These are phyloP conservation scores for Kwoniella europaea DNA, from an alignment of 768 basidiomycete species.

Conservation along the genomic window DNA sequence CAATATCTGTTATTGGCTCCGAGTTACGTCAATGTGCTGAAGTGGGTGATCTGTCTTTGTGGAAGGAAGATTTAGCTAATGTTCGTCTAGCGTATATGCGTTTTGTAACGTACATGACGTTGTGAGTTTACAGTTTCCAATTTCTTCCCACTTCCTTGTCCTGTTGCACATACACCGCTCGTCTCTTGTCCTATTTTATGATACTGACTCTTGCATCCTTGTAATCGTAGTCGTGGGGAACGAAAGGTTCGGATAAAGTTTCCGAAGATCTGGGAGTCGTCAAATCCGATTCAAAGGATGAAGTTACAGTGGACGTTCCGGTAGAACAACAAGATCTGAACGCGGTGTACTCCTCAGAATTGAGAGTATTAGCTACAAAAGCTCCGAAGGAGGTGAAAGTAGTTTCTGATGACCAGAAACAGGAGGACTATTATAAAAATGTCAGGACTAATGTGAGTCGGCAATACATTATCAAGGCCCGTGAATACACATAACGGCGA, in stretches of 20 bases:
- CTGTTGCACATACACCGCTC: no score
- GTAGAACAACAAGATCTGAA: conserved; percentile 78
- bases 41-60: conserved; percentile 66
- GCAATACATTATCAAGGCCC: not conserved
- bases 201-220: no score
- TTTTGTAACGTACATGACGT: conserved; percentile 59
- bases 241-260: conserved; percentile 89
- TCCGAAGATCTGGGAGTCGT: conserved; percentile 84
- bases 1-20: conserved; percentile 74
- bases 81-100: conserved; percentile 65
- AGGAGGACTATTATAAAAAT: conserved; percentile 60
- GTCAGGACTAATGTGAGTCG: conserved; percentile 82
- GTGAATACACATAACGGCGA: not conserved
- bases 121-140: conserved; percentile 30
- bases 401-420: conserved; percentile 50
- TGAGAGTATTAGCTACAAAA: conserved; percentile 77
- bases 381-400: conserved; percentile 72
- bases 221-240: conserved; percentile 75
- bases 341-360: conserved; percentile 79
- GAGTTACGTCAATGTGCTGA: conserved; percentile 89
- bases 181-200: no score
- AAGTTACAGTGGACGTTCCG: conserved; percentile 84
- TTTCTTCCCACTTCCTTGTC: no score
- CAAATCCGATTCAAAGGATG: conserved; percentile 69
- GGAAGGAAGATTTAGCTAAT: not conserved